These are phyloP conservation scores for Nadsonia commutata DNA, from an alignment of 1,139 yeast species.

Conservation along the genomic window DNA sequence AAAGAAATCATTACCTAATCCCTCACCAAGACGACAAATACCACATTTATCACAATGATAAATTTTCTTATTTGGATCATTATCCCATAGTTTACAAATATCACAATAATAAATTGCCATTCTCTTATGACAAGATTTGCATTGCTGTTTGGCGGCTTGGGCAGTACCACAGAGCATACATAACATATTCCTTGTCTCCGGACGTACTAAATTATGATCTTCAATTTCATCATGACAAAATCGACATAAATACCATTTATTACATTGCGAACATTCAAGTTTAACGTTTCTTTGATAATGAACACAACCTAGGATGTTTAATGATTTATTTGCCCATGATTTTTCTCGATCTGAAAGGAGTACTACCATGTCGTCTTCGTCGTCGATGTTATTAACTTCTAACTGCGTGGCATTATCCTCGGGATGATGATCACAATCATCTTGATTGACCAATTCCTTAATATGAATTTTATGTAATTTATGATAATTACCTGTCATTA, in stretches of 20 bases:
- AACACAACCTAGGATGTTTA: constrained; percentile 50
- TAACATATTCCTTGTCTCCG: constrained; percentile 49
- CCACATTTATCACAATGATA: constrained; percentile 92
- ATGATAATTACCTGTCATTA: constrained; percentile 8
- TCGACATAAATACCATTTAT: constrained; percentile 66
- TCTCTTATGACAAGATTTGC: constrained; percentile 49
- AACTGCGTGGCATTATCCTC: too few relatives aligned
- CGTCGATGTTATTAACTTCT: too few relatives aligned
- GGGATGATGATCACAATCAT: too few relatives aligned
- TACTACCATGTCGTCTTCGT: constrained; percentile 19
- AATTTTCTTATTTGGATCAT: constrained; percentile 59
- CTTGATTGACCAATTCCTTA: constrained; percentile 5
- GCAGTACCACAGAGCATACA: constrained; percentile 72
- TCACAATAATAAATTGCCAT: constrained; percentile 68
- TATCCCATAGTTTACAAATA: constrained; percentile 66
- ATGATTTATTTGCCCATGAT: constrained; percentile 33
- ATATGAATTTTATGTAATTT: not conserved
- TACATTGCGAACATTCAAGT: constrained; percentile 64
- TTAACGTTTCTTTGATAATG: constrained; percentile 82
- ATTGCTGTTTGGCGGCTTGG: constrained; percentile 57
- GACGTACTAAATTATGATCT: constrained; percentile 51
- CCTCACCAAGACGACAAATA: constrained; percentile 79
- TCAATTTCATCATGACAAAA: constrained; percentile 61
- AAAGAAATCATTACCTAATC: constrained; percentile 75
- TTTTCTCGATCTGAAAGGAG: constrained; percentile 35